Evolutionary conservation across 768 basidiomycete species (phyloP).

Genomic region (Amanita inopinata): DNA sequence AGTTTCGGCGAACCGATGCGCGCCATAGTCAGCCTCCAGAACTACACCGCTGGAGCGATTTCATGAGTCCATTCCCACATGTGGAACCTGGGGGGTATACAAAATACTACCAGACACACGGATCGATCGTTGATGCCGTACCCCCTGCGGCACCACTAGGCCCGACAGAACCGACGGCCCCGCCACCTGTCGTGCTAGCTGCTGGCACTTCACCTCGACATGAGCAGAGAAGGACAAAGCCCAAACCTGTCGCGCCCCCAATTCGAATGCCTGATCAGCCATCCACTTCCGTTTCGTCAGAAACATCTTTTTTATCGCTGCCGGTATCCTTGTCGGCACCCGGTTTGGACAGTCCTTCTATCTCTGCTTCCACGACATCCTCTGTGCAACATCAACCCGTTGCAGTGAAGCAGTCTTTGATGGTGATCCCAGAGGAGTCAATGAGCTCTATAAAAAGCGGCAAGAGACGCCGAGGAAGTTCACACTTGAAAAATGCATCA

Average conservation of each 20-base stretch:
- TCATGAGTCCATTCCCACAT: slow-evolving; percentile 28
- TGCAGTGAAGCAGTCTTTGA: not conserved
- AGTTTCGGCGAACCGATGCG: slow-evolving; percentile 14
- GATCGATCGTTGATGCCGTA: slow-evolving; percentile 9
- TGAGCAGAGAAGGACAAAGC: not conserved
- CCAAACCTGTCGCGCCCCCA: not conserved
- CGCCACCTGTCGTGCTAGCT: slow-evolving; percentile 1
- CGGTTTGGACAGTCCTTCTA: not conserved
- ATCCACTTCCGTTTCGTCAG: not conserved
- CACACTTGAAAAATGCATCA: slow-evolving; percentile 6
- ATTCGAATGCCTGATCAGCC: not conserved
- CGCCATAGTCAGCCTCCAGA: slow-evolving; percentile 23
- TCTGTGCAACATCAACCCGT: not conserved
- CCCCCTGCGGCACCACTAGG: slow-evolving; percentile 5
- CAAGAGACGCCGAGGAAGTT: slow-evolving; percentile 1
- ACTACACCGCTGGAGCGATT: slow-evolving; percentile 25
- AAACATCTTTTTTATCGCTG: not conserved
- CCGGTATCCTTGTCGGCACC: not conserved
- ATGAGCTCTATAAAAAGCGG: not conserved
- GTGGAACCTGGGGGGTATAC: slow-evolving; percentile 33
- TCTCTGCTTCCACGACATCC: not conserved
- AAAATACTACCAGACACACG: slow-evolving; percentile 25
- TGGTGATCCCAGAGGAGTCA: slow-evolving; percentile 7
- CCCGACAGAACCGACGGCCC: slow-evolving; percentile 1
- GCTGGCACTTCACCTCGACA: not conserved